A percentile compares a stretch with the other conserved stretches of the same genome.
Conservation (phyloP, 1,139 yeast species). For the Kodamaea derodonti region DNA sequence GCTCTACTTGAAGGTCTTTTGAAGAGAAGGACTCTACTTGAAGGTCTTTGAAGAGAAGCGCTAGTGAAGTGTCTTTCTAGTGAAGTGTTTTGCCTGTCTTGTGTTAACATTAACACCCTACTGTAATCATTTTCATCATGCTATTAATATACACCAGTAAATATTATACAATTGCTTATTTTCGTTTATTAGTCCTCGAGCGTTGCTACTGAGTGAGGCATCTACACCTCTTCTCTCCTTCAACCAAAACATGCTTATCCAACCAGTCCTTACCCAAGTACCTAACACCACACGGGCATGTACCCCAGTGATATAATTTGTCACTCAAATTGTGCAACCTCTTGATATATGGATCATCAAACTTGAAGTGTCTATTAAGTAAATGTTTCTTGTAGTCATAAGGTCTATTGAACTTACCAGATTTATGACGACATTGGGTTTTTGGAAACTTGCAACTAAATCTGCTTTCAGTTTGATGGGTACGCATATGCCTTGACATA, state of each 20-base stretch:
- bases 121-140: too few relatives aligned
- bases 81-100: too few relatives aligned
- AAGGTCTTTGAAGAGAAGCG: too few relatives aligned
- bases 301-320: constrained; percentile 50
- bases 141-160: too few relatives aligned
- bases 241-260: constrained; percentile 47
- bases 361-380: constrained; percentile 57
- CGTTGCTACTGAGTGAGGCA: too few relatives aligned
- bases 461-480: constrained; percentile 56
- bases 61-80: too few relatives aligned
- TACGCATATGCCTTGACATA: constrained; percentile 61
- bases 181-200: too few relatives aligned
- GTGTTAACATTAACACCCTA: too few relatives aligned
- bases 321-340: constrained; percentile 50
- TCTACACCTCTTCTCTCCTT: constrained; percentile 28
- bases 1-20: too few relatives aligned
- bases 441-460: constrained; percentile 60
- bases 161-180: too few relatives aligned
- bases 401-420: constrained; percentile 59
- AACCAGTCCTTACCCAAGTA: constrained; percentile 56
- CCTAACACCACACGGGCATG: constrained; percentile 55
- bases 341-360: constrained; percentile 47
- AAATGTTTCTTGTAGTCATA: constrained; percentile 68
- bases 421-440: constrained; percentile 53
- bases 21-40: too few relatives aligned